These are phyloP conservation scores for Jacaranda copaia DNA, from an alignment of 257 asterid species.

Conservation along the genomic window DNA sequence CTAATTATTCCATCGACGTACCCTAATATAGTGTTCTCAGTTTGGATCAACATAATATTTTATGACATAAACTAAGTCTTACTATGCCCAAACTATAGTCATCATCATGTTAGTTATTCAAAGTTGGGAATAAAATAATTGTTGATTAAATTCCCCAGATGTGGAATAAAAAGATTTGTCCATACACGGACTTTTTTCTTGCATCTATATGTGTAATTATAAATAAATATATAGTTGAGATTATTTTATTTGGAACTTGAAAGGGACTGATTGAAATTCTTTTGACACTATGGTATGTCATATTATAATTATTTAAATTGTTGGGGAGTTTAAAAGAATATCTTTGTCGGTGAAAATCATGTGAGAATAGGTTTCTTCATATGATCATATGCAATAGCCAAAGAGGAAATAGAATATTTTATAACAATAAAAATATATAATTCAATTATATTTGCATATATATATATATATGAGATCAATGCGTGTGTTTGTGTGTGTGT, in stretches of 20 bases:
- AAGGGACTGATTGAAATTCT: constrained; percentile 33
- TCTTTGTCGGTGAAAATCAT: constrained; percentile 41
- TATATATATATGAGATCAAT: too few relatives aligned
- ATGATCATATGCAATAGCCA: not conserved
- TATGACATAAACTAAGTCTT: constrained; percentile 37
- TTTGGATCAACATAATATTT: not conserved
- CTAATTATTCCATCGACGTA: constrained; percentile 48
- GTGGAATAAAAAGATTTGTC: constrained; percentile 26
- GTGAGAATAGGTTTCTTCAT: not conserved
- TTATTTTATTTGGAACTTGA: constrained; percentile 27
- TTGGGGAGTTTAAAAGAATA: constrained; percentile 13
- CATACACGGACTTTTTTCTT: constrained; percentile 40
- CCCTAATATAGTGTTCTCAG: not conserved
- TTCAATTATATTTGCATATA: too few relatives aligned
- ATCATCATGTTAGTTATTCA: constrained; percentile 51
- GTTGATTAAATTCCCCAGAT: constrained; percentile 36
- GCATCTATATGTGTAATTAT: constrained; percentile 21
- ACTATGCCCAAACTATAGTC: constrained; percentile 46
- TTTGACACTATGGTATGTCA: constrained; percentile 31
- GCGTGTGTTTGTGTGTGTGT: too few relatives aligned
- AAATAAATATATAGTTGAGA: not conserved
- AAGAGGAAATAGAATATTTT: not conserved
- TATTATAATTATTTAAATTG: constrained; percentile 12
- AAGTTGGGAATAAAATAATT: constrained; percentile 34
- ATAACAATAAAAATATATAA: too few relatives aligned